Conservation (phyloP, 2,329 filamentous ascomycete genomes). For the Aureobasidium sp. region DNA sequence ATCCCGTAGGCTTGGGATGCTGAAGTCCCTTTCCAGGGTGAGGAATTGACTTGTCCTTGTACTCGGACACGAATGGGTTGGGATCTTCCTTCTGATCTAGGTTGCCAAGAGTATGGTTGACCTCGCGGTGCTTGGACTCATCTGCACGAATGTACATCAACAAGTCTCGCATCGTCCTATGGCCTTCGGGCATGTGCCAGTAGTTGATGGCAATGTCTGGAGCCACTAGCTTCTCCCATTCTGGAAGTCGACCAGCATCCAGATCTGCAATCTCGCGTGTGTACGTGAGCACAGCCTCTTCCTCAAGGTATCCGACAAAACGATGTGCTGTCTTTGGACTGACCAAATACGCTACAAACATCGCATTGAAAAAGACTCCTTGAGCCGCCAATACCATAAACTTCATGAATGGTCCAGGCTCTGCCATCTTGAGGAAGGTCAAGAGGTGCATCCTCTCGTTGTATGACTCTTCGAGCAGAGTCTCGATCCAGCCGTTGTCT, state of each 20-base stretch:
- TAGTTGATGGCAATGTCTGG: constrained; percentile 93
- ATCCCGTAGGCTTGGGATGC: constrained; percentile 75
- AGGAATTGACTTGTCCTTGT: constrained; percentile 71
- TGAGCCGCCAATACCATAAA: constrained; percentile 92
- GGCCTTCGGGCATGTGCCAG: constrained; percentile 92
- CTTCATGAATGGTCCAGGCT: constrained; percentile 89
- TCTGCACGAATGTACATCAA: constrained; percentile 90
- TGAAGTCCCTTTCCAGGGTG: constrained; percentile 77
- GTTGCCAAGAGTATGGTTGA: constrained; percentile 96
- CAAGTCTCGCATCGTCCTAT: constrained; percentile 85
- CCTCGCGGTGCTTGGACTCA: constrained; percentile 83
- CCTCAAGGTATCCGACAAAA: constrained; percentile 97
- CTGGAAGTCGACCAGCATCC: constrained; percentile 83
- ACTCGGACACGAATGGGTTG: constrained; percentile 90
- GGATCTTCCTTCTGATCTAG: constrained; percentile 87
- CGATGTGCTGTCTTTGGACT: constrained; percentile 91
- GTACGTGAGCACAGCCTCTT: constrained; percentile 97
- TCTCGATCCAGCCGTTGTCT: constrained; percentile 89
- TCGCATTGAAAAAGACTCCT: constrained; percentile 95
- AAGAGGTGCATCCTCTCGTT: constrained; percentile 68
- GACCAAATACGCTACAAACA: constrained; percentile 91
- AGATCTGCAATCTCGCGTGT: constrained; percentile 89
- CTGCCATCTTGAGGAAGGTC: constrained; percentile 92
- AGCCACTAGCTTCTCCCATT: constrained; percentile 81
- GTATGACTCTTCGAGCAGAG: constrained; percentile 40